phyloP scores from a whole-genome alignment of 1,284 basidiomycete species.

The Hymenochaete sp. region DNA sequence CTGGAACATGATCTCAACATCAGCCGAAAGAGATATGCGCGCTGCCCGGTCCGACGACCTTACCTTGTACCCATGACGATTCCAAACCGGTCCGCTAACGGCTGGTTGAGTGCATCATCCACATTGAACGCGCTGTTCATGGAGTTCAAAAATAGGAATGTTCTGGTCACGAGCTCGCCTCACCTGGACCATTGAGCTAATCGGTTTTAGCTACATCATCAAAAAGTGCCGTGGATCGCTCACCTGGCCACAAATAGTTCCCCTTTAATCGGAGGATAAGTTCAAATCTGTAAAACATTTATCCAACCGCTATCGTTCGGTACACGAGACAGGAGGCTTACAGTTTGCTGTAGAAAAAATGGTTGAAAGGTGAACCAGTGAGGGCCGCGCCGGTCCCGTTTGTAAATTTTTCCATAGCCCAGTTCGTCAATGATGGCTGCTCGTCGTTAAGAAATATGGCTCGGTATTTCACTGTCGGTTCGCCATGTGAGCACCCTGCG shows the following conservation, averaged over 20 bases:
- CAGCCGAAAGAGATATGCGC: not conserved
- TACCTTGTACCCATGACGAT: constrained; percentile 62
- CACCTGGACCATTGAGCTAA: constrained; percentile 39
- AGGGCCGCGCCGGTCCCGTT: constrained; percentile 48
- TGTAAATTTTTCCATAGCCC: constrained; percentile 53
- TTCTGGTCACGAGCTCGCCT: constrained; percentile 1
- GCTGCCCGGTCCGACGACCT: constrained; percentile 5
- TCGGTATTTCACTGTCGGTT: constrained; percentile 63
- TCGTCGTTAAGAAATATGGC: constrained; percentile 63
- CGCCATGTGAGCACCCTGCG: constrained; percentile 52
- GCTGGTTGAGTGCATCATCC: constrained; percentile 58
- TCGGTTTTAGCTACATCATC: no score
- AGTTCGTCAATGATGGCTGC: constrained; percentile 47
- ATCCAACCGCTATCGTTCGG: not conserved
- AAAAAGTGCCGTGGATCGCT: no score
- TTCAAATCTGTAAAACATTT: constrained; percentile 40
- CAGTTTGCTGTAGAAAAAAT: constrained; percentile 55
- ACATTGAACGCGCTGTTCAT: constrained; percentile 51
- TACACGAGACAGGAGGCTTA: constrained; percentile 25
- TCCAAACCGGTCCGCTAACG: constrained; percentile 56
- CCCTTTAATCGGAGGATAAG: constrained; percentile 58
- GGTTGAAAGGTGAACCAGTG: constrained; percentile 51
- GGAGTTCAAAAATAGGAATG: constrained; percentile 18
- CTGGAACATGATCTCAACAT: constrained; percentile 24
- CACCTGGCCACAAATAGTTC: constrained; percentile 63